phyloP scores from a whole-genome alignment of 768 basidiomycete species.

The Coprinopsis sp. region DNA sequence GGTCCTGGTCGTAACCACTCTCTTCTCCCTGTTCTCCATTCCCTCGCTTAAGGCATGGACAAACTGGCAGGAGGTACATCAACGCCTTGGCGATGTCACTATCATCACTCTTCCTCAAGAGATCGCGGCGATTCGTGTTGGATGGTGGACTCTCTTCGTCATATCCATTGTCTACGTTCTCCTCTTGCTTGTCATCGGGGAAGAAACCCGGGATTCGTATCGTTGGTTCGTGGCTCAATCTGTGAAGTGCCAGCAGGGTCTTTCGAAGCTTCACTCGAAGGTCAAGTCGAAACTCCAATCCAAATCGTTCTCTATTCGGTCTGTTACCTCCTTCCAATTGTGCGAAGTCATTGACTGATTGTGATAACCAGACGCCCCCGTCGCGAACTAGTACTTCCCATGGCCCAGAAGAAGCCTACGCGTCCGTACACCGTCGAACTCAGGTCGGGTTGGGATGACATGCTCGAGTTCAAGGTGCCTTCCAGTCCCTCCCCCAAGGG shows the following conservation, averaged over 20 bases:
- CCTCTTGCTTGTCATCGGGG: slow-evolving; percentile 32
- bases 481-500: slow-evolving; percentile 15
- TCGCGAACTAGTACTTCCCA: not conserved
- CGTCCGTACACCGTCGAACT: slow-evolving; percentile 30
- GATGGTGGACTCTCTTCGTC: slow-evolving; percentile 39
- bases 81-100: slow-evolving; percentile 32
- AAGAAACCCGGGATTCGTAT: slow-evolving; percentile 32
- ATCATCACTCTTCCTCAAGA: slow-evolving; percentile 24
- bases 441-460: slow-evolving; percentile 50
- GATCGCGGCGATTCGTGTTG: slow-evolving; percentile 21
- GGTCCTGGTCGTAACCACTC: slow-evolving; percentile 34
- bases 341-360: not conserved
- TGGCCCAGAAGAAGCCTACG: slow-evolving; percentile 13
- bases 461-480: slow-evolving; percentile 31
- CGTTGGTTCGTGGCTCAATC: slow-evolving; percentile 27
- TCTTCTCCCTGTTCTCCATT: slow-evolving; percentile 35
- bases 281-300: not conserved
- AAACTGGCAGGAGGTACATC: slow-evolving; percentile 46
- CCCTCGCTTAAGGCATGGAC: slow-evolving; percentile 32
- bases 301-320: not conserved
- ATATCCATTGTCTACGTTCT: slow-evolving; percentile 36
- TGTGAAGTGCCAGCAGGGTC: not conserved
- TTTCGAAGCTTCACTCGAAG: not conserved
- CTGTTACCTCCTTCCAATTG: not conserved
- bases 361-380: not conserved